A percentile compares a stretch with the other conserved stretches of the same genome.
Conservation (phyloP, 1,139 yeast genomes). For the Suhomyces yuchorum region DNA sequence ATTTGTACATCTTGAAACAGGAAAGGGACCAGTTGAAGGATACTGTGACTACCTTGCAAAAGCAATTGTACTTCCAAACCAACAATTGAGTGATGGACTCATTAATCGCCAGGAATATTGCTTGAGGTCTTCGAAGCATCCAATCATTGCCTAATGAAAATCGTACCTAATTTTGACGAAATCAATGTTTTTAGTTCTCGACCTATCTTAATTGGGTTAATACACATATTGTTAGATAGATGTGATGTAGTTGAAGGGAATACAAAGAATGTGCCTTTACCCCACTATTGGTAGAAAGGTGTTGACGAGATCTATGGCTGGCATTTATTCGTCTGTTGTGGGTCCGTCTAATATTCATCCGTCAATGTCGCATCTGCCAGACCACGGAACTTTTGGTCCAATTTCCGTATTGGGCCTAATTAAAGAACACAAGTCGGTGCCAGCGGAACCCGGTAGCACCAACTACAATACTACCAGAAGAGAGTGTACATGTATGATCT, state of each 20-base stretch:
- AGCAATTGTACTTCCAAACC: conserved; percentile 46
- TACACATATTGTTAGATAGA: background rate
- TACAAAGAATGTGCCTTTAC: too few relatives aligned
- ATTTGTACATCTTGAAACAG: conserved; percentile 74
- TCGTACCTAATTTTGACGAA: conserved; percentile 3
- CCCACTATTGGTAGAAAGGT: background rate
- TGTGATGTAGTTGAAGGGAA: background rate
- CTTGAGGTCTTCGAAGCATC: background rate
- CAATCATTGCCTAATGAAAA: background rate
- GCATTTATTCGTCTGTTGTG: background rate
- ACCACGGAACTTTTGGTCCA: background rate
- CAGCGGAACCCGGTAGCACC: background rate
- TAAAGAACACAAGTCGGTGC: background rate
- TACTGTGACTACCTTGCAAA: conserved; percentile 59
- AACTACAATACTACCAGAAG: background rate
- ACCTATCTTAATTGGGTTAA: conserved; percentile 1
- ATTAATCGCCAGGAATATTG: conserved; percentile 2
- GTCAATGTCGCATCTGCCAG: conserved; percentile 1
- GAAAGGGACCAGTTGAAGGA: conserved; percentile 82
- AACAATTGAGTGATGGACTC: conserved; percentile 13
- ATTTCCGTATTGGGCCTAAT: background rate
- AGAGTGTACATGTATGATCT: background rate
- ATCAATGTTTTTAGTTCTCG: conserved; percentile 4
- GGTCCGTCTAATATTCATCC: background rate
- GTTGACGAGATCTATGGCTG: background rate